A percentile compares a stretch with the other conserved stretches of the same genome.
phyloP scores from a whole-genome alignment of 2,329 filamentous ascomycete genomes.

The Alternaria incomplexa region DNA sequence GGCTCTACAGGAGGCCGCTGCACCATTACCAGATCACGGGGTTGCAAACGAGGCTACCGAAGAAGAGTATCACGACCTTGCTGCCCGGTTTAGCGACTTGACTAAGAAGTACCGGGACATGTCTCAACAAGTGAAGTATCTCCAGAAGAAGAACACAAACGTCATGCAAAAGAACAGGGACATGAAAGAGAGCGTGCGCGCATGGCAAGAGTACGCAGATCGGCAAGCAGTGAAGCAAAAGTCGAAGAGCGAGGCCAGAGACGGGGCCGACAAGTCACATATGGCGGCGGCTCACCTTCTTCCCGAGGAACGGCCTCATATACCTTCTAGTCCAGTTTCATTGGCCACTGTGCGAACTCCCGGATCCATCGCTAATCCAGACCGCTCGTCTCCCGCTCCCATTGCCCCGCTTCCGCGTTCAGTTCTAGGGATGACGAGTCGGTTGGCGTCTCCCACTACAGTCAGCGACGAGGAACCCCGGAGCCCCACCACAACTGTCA shows the following conservation, averaged over 20 bases:
- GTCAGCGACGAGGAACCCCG: background rate
- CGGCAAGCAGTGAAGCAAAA: slow-evolving; percentile 34
- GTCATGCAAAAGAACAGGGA: slow-evolving; percentile 47
- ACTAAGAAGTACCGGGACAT: slow-evolving; percentile 38
- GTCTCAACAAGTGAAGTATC: slow-evolving; percentile 37
- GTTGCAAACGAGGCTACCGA: slow-evolving; percentile 6
- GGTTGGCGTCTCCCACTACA: background rate
- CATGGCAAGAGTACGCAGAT: slow-evolving; percentile 47
- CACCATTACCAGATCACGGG: slow-evolving; percentile 1
- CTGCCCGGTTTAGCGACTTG: slow-evolving; percentile 41
- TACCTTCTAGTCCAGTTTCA: slow-evolving; percentile 33
- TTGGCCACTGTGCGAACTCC: slow-evolving; percentile 23
- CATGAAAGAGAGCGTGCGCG: slow-evolving; percentile 49
- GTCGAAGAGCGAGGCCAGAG: slow-evolving; percentile 19
- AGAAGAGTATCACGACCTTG: slow-evolving; percentile 36
- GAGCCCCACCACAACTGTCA: slow-evolving; percentile 4
- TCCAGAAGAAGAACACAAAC: slow-evolving; percentile 39
- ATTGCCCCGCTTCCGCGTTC: slow-evolving; percentile 7
- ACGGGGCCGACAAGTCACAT: slow-evolving; percentile 13
- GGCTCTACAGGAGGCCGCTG: background rate
- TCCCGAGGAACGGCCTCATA: slow-evolving; percentile 15
- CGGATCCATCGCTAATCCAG: slow-evolving; percentile 10
- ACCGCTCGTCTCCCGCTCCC: slow-evolving; percentile 27
- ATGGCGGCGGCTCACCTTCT: slow-evolving; percentile 6
- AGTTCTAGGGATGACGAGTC: background rate